phyloP scores from a whole-genome alignment of 2,329 filamentous ascomycete species.

The Xenosphaeropsis pyriputrescens region DNA sequence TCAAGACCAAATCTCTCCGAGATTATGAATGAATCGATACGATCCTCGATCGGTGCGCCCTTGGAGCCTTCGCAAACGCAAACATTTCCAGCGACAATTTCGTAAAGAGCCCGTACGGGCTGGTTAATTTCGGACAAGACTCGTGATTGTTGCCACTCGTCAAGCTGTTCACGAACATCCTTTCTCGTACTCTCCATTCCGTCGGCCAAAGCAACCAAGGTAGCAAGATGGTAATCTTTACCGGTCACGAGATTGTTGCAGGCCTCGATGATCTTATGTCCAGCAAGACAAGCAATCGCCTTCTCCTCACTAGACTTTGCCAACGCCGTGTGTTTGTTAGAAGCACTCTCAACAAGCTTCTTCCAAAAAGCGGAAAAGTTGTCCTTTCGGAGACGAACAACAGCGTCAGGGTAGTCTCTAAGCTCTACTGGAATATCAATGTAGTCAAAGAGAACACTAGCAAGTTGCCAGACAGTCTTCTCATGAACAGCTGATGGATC shows the following conservation, averaged over 20 bases:
- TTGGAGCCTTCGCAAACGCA: slow-evolving; percentile 68
- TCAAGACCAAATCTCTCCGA: slow-evolving; percentile 73
- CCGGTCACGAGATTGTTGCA: slow-evolving; percentile 65
- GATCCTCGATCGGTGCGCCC: slow-evolving; percentile 61
- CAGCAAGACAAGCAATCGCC: slow-evolving; percentile 66
- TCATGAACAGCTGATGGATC: slow-evolving; percentile 42
- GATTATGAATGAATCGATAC: slow-evolving; percentile 65
- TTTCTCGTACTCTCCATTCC: slow-evolving; percentile 52
- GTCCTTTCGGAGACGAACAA: slow-evolving; percentile 35
- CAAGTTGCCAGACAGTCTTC: slow-evolving; percentile 69
- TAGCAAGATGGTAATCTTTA: slow-evolving; percentile 72
- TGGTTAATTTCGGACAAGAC: slow-evolving; percentile 79
- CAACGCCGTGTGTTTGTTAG: slow-evolving; percentile 37
- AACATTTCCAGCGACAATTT: slow-evolving; percentile 79
- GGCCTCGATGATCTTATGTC: slow-evolving; percentile 67
- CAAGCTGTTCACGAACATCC: slow-evolving; percentile 67
- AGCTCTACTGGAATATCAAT: slow-evolving; percentile 28
- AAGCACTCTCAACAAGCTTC: slow-evolving; percentile 46
- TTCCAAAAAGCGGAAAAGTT: slow-evolving; percentile 55
- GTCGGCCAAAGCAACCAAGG: slow-evolving; percentile 70
- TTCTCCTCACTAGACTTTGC: slow-evolving; percentile 63
- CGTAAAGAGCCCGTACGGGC: slow-evolving; percentile 74
- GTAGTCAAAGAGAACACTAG: slow-evolving; percentile 77
- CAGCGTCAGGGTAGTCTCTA: slow-evolving; percentile 18
- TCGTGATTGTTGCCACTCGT: slow-evolving; percentile 71